Conservation (phyloP, 139 green algal genomes). For the Micractinium conductrix region DNA sequence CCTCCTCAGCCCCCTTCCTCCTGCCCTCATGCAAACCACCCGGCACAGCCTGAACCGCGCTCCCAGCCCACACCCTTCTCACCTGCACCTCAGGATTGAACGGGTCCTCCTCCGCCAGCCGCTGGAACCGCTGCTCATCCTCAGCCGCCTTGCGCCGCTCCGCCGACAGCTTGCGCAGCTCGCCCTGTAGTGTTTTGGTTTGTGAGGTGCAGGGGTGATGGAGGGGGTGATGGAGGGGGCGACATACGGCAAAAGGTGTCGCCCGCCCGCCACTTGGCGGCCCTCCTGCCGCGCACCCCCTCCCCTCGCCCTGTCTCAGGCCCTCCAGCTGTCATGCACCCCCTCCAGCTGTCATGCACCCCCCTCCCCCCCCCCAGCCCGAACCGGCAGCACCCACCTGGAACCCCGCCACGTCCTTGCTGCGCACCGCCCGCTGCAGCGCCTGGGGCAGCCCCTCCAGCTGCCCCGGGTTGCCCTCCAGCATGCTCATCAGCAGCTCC, state of each 20-base stretch:
- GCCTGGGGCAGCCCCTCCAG: constrained; percentile 18
- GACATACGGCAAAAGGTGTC: no score
- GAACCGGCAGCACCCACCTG: constrained; percentile 25
- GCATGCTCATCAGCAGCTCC: constrained; percentile 29
- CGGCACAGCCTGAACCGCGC: no score
- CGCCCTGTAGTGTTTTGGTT: background rate
- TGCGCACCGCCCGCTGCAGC: constrained; percentile 22
- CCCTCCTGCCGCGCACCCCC: no score
- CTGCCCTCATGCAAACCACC: no score
- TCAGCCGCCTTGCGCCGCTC: constrained; percentile 41
- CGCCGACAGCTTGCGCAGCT: constrained; percentile 37
- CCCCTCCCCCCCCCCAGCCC: background rate
- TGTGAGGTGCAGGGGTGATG: no score
- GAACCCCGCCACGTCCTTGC: constrained; percentile 13
- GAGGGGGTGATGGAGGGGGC: background rate
- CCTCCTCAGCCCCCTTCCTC: no score
- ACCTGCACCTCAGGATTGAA: constrained; percentile 89
- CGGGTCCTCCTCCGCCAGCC: constrained; percentile 80
- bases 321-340: no score
- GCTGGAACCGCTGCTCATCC: constrained; percentile 37
- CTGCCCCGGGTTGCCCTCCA: constrained; percentile 15
- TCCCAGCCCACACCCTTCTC: background rate
- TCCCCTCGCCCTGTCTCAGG: no score
- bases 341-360: no score
- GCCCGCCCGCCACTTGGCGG: no score